These are phyloP conservation scores for Corymbia maculata DNA, from an alignment of 345 rosid genomes.

Conservation along the genomic window DNA sequence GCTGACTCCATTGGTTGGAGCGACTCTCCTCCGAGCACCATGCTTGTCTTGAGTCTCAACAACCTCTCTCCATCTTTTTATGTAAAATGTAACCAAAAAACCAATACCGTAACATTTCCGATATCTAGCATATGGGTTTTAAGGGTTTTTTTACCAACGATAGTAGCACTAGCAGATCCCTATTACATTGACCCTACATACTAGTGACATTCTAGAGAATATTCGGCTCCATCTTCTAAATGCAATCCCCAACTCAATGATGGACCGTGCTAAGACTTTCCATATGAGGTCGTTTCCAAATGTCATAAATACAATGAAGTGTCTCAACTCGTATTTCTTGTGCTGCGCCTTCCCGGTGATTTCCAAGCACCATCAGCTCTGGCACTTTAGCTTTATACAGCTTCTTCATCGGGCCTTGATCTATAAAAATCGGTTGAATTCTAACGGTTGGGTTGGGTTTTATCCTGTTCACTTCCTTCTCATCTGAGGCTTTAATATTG, in stretches of 20 bases:
- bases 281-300: background rate
- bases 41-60: background rate
- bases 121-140: background rate
- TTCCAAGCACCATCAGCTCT: conserved; percentile 52
- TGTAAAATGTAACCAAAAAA: background rate
- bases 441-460: conserved; percentile 65
- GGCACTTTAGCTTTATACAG: conserved; percentile 21
- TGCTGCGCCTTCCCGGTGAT: conserved; percentile 85
- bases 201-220: conserved; percentile 20
- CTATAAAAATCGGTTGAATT: conserved; percentile 63
- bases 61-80: background rate
- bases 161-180: background rate
- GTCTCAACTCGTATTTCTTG: conserved; percentile 50
- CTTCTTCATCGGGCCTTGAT: conserved; percentile 47
- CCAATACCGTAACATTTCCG: background rate
- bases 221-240: conserved; percentile 18
- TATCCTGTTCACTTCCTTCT: conserved; percentile 50
- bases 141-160: background rate
- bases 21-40: background rate
- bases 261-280: conserved; percentile 4
- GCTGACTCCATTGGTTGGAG: background rate
- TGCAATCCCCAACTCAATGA: conserved; percentile 5
- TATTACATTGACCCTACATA: background rate
- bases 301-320: conserved; percentile 27
- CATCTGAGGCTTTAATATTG: conserved; percentile 56